Percentiles rank a stretch among this genome's conserved stretches.
Conservation (phyloP, 2,329 filamentous ascomycete species). For the Fusarium graminum region DNA sequence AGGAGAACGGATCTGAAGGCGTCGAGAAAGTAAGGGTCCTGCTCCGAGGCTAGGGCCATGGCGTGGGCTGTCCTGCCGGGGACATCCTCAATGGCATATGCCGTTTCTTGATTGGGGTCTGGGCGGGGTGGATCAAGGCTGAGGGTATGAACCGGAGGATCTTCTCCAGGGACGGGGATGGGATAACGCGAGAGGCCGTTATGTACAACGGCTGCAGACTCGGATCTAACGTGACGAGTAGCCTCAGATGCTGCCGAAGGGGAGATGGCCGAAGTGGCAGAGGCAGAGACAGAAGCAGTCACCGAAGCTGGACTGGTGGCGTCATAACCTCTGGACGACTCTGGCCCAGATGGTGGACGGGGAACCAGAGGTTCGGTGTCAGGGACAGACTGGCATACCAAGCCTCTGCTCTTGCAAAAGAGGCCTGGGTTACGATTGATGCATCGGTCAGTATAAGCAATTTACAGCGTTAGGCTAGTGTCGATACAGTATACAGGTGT, state of each 20-base stretch:
- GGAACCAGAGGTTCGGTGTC: constrained; percentile 27
- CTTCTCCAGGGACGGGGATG: constrained; percentile 11
- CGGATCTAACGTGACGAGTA: constrained; percentile 19
- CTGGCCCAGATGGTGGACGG: constrained; percentile 14
- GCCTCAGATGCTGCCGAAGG: constrained; percentile 28
- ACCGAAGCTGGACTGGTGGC: constrained; percentile 24
- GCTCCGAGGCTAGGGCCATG: constrained; percentile 60
- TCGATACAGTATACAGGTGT: background rate
- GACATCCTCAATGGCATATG: constrained; percentile 59
- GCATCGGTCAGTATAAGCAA: constrained; percentile 25
- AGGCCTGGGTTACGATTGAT: constrained; percentile 45
- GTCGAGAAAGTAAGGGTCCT: constrained; percentile 61
- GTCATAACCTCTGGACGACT: constrained; percentile 9
- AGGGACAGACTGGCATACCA: constrained; percentile 53
- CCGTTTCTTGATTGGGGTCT: constrained; percentile 23
- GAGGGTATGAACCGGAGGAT: background rate
- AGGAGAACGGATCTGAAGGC: constrained; percentile 62
- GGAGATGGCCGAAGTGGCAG: constrained; percentile 31
- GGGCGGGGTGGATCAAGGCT: constrained; percentile 21
- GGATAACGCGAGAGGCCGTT: constrained; percentile 43
- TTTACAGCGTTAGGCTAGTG: background rate
- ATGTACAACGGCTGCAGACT: constrained; percentile 46
- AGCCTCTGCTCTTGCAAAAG: constrained; percentile 53
- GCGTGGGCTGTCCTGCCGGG: constrained; percentile 59
- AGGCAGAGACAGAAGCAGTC: constrained; percentile 26